A percentile compares a stretch with the other conserved stretches of the same genome.
Conservation (phyloP, 2,329 filamentous ascomycete genomes). For the Pseudogymnoascus sp. region DNA sequence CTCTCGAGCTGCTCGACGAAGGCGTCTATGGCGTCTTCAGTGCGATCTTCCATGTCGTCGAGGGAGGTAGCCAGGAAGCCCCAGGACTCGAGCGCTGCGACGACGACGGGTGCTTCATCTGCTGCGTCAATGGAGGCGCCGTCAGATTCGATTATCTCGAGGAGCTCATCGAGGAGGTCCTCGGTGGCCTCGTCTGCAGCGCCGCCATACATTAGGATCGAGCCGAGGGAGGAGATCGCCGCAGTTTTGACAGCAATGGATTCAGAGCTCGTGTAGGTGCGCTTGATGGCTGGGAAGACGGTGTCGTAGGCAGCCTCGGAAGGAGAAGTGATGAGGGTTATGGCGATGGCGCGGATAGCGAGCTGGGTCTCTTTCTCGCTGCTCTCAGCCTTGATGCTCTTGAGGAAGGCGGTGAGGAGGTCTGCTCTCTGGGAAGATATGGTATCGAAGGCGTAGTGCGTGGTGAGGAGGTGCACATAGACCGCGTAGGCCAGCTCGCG, state of each 20-base stretch:
- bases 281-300: constrained; percentile 48
- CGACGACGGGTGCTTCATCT: constrained; percentile 54
- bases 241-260: constrained; percentile 51
- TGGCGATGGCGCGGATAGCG: constrained; percentile 49
- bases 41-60: constrained; percentile 57
- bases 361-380: constrained; percentile 56
- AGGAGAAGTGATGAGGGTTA: constrained; percentile 55
- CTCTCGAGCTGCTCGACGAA: constrained; percentile 65
- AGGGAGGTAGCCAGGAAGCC: constrained; percentile 59
- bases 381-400: constrained; percentile 55
- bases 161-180: constrained; percentile 57
- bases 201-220: constrained; percentile 58
- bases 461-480: constrained; percentile 53
- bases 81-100: constrained; percentile 61
- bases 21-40: constrained; percentile 56
- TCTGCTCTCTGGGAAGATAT: constrained; percentile 47
- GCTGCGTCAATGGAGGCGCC: constrained; percentile 54
- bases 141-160: constrained; percentile 63
- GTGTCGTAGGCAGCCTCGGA: constrained; percentile 55
- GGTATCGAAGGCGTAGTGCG: constrained; percentile 53
- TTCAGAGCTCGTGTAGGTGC: constrained; percentile 52
- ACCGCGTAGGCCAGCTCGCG: constrained; percentile 51
- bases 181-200: constrained; percentile 54
- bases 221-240: constrained; percentile 57
- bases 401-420: constrained; percentile 51